These are phyloP conservation scores for Barbarea vulgaris DNA, from an alignment of 345 rosid genomes.

Conservation along the genomic window DNA sequence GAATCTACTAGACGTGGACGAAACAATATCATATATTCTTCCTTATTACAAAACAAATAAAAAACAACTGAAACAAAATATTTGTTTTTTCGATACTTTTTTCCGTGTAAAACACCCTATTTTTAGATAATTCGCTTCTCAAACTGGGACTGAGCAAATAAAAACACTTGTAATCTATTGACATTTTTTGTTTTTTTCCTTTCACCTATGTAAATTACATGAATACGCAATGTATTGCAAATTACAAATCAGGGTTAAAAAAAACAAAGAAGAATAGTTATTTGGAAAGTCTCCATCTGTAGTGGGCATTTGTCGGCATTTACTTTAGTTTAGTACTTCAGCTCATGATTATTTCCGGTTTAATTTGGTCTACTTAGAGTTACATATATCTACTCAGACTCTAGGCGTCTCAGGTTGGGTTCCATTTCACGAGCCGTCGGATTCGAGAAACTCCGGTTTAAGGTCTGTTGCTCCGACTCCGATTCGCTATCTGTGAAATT, in stretches of 20 bases:
- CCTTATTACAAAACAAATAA: neutral
- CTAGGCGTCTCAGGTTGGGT: conserved; percentile 40
- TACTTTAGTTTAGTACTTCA: neutral
- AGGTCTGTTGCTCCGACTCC: conserved; percentile 39
- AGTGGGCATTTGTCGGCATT: neutral
- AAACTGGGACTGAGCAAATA: neutral
- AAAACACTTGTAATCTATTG: neutral
- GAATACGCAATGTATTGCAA: neutral
- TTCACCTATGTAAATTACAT: neutral
- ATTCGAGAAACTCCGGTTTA: conserved; percentile 56
- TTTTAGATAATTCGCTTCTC: neutral
- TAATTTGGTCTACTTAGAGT: neutral
- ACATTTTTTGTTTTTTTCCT: neutral
- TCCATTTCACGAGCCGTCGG: conserved; percentile 49
- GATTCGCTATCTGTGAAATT: conserved; percentile 52
- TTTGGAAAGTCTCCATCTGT: neutral
- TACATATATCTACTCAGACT: conserved; percentile 4
- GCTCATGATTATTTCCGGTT: neutral
- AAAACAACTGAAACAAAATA: no score
- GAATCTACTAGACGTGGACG: neutral
- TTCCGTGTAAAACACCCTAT: neutral
- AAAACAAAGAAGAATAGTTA: neutral
- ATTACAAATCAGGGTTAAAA: neutral
- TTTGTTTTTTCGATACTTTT: no score
- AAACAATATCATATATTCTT: neutral